Percentiles rank a stretch among this genome's conserved stretches.
Conservation (phyloP, 305 asterid genomes). For the Fraxinus paxiana region DNA sequence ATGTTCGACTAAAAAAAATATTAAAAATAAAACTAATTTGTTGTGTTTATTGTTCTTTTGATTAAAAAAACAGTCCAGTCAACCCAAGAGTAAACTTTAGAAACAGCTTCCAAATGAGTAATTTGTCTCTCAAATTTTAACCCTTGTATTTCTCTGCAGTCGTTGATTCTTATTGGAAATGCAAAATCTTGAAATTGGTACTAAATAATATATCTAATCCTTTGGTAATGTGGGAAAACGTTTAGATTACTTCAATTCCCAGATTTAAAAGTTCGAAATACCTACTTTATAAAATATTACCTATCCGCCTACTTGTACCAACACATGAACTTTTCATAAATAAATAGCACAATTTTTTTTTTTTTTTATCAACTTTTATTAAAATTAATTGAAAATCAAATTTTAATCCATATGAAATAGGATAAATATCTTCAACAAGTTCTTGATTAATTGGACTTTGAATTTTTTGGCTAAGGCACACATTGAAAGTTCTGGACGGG, state of each 20-base stretch:
- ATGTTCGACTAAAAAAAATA: constrained; percentile 6
- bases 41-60: background rate
- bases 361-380: too few relatives aligned
- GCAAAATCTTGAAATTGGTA: constrained; percentile 23
- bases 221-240: constrained; percentile 18
- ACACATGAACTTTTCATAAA: background rate
- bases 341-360: background rate
- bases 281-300: background rate
- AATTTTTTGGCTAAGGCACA: background rate
- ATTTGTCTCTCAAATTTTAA: constrained; percentile 20
- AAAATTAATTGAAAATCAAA: too few relatives aligned
- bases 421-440: background rate
- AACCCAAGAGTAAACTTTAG: background rate
- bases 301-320: background rate
- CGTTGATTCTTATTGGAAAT: constrained; percentile 32
- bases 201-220: background rate
- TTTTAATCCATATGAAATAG: too few relatives aligned
- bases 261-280: constrained; percentile 10
- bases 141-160: constrained; percentile 13
- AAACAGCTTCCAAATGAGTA: background rate
- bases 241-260: constrained; percentile 1
- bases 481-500: background rate
- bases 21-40: background rate
- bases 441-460: background rate
- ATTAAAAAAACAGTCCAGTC: constrained; percentile 1